These are phyloP conservation scores for Candida chauliodis DNA, from an alignment of 805 yeast genomes.

Conservation along the genomic window DNA sequence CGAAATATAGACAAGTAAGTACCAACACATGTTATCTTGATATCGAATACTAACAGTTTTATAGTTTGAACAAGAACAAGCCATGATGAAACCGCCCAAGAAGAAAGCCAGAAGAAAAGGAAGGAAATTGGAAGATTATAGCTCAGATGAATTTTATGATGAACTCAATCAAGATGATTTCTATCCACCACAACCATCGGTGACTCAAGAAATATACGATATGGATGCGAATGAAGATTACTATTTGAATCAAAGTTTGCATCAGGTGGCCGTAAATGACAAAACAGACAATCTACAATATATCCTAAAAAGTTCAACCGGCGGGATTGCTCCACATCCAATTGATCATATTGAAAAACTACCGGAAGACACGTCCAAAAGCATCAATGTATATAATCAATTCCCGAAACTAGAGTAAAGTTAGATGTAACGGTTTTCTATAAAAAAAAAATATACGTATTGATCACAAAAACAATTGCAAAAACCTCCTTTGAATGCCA, in stretches of 20 bases:
- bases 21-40: neutral
- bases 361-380: neutral
- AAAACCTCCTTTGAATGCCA: neutral
- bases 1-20: slow-evolving; percentile 21
- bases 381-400: neutral
- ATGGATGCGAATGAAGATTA: slow-evolving; percentile 1
- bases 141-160: slow-evolving; percentile 8
- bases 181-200: neutral
- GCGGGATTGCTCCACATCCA: neutral
- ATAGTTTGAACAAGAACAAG: slow-evolving; percentile 16
- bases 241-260: slow-evolving; percentile 1
- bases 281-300: slow-evolving; percentile 3
- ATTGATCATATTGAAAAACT: neutral
- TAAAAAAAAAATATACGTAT: neutral
- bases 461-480: neutral
- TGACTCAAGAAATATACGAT: neutral
- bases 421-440: too few relatives aligned
- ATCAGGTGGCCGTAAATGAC: slow-evolving; percentile 3
- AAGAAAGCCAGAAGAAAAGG: slow-evolving; percentile 8
- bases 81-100: slow-evolving; percentile 12
- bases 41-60: too few relatives aligned
- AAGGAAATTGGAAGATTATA: neutral
- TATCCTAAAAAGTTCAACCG: slow-evolving; percentile 3
- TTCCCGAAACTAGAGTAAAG: too few relatives aligned
- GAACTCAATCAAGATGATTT: slow-evolving; percentile 1